Evolutionary conservation across 345 rosid species (phyloP).

Genomic region (Euclidium syriacum): DNA sequence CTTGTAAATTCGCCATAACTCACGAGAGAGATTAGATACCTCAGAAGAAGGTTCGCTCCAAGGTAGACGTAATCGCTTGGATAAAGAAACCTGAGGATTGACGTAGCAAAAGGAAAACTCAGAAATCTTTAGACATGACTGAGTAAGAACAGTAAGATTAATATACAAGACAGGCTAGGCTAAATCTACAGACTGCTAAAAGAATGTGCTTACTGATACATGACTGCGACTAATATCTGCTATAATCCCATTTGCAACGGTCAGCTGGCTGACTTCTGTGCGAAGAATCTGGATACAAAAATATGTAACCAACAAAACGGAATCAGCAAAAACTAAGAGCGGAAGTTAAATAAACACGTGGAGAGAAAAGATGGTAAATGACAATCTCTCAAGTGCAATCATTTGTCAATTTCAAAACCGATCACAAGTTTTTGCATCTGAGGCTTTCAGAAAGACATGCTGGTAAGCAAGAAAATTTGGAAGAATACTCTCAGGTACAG

Average conservation of each 20-base stretch:
- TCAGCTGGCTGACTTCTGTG: conserved; percentile 48
- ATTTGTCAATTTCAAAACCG: neutral
- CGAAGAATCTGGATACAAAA: conserved; percentile 55
- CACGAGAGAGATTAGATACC: conserved; percentile 43
- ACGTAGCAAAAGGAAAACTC: conserved; percentile 17
- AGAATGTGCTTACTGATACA: conserved; percentile 66
- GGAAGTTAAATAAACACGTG: neutral
- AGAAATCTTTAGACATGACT: conserved; percentile 10
- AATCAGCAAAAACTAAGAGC: conserved; percentile 2
- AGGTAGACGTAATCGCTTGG: conserved; percentile 80
- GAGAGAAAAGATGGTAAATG: conserved; percentile 6
- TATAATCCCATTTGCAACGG: conserved; percentile 69
- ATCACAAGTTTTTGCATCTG: neutral
- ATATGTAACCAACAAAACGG: neutral
- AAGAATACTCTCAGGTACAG: neutral
- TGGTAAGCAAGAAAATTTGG: conserved; percentile 8
- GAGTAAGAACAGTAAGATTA: conserved; percentile 9
- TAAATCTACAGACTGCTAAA: neutral
- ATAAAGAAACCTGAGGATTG: conserved; percentile 62
- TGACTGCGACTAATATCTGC: conserved; percentile 59
- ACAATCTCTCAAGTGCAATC: conserved; percentile 2
- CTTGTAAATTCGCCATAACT: conserved; percentile 80
- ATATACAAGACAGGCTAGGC: neutral
- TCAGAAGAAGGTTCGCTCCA: conserved; percentile 45
- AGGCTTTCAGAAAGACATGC: conserved; percentile 7